Percentiles rank a stretch among this genome's conserved stretches.
These are phyloP conservation scores for Cutaneotrichosporon cavernicola DNA, from an alignment of 1,284 basidiomycete genomes.

Conservation along the genomic window DNA sequence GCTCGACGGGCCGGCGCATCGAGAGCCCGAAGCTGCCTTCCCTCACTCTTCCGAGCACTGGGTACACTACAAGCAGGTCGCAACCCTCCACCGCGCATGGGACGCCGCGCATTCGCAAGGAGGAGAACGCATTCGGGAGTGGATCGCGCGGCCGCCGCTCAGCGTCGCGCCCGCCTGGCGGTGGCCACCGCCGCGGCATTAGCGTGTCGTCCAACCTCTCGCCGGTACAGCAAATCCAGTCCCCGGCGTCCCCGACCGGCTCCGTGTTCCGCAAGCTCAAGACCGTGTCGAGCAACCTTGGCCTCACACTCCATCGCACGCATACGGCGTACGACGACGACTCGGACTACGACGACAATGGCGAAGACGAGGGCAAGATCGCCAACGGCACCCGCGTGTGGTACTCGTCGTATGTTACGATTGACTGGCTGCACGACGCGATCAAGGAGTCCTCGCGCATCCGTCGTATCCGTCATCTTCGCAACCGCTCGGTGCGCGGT, in stretches of 20 bases:
- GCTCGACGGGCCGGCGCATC: slow-evolving; percentile 7
- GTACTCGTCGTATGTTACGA: slow-evolving; percentile 65
- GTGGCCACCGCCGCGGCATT: slow-evolving; percentile 13
- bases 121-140: neutral
- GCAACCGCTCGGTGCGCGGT: slow-evolving; percentile 68
- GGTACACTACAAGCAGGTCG: slow-evolving; percentile 6
- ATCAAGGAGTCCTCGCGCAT: slow-evolving; percentile 85
- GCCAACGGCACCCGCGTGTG: slow-evolving; percentile 86
- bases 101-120: slow-evolving; percentile 14
- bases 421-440: slow-evolving; percentile 87
- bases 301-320: slow-evolving; percentile 34
- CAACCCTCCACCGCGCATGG: slow-evolving; percentile 7
- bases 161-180: neutral
- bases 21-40: slow-evolving; percentile 2
- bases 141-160: slow-evolving; percentile 4
- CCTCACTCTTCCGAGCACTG: slow-evolving; percentile 1
- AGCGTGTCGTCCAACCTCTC: slow-evolving; percentile 16
- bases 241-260: slow-evolving; percentile 28
- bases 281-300: slow-evolving; percentile 40
- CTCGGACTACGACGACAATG: slow-evolving; percentile 37
- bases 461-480: slow-evolving; percentile 62
- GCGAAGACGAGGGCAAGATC: slow-evolving; percentile 57
- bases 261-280: slow-evolving; percentile 36
- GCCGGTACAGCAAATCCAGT: slow-evolving; percentile 11
- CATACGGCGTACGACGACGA: slow-evolving; percentile 31